Percentiles rank a stretch among this genome's conserved stretches.
Conservation (phyloP, 495 filamentous ascomycete species). For the Penicillium coprophilum region DNA sequence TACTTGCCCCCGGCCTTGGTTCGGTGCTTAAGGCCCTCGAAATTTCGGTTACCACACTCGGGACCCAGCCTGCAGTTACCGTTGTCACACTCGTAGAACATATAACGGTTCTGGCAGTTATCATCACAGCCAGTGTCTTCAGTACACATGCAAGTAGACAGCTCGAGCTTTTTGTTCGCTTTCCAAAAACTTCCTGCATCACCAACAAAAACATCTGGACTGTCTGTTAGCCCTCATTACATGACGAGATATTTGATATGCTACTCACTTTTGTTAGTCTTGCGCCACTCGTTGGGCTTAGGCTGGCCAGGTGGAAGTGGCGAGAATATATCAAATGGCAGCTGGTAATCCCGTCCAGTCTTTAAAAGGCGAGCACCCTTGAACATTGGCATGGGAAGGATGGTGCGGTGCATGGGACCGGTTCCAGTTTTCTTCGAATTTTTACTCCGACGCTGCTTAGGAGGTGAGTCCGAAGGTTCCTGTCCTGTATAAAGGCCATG, state of each 20-base stretch:
- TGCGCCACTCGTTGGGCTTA: constrained; percentile 87
- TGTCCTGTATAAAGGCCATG: constrained; percentile 92
- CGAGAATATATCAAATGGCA: constrained; percentile 87
- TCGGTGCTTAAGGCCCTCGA: constrained; percentile 73
- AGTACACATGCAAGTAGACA: constrained; percentile 78
- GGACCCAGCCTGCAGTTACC: constrained; percentile 79
- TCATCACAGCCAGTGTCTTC: constrained; percentile 80
- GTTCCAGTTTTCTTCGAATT: constrained; percentile 47
- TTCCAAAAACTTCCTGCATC: constrained; percentile 86
- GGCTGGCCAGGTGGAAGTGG: constrained; percentile 82
- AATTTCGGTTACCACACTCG: constrained; percentile 81
- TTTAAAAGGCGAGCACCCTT: constrained; percentile 59
- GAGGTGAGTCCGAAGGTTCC: constrained; percentile 61
- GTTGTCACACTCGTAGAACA: constrained; percentile 95
- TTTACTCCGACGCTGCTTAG: constrained; percentile 61
- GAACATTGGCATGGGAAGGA: constrained; percentile 69
- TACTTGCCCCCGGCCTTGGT: constrained; percentile 78
- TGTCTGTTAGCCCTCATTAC: constrained; percentile 19
- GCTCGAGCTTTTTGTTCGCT: constrained; percentile 67
- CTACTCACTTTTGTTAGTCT: constrained; percentile 79
- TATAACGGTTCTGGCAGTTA: constrained; percentile 87
- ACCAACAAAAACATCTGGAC: constrained; percentile 83
- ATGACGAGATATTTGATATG: background rate
- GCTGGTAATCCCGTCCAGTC: constrained; percentile 71
- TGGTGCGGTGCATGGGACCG: constrained; percentile 38